phyloP scores from a whole-genome alignment of 140 eudicot genomes.

The Flaveria floridana region DNA sequence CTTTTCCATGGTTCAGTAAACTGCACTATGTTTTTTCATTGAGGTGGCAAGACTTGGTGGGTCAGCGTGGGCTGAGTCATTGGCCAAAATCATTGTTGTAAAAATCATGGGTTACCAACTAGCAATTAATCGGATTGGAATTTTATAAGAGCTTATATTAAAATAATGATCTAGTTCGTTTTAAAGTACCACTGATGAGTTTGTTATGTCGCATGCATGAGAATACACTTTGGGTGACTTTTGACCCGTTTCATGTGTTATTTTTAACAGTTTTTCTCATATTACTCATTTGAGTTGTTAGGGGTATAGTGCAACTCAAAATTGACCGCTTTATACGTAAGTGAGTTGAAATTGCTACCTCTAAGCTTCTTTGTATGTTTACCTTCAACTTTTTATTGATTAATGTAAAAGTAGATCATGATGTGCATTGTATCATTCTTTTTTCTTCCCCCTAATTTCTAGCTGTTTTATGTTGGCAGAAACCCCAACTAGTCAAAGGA shows the following conservation, averaged over 20 bases:
- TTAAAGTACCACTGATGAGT: background rate
- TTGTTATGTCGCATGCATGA: background rate
- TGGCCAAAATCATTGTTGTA: background rate
- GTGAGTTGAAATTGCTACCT: background rate
- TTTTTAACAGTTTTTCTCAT: too few relatives aligned
- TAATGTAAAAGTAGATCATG: background rate
- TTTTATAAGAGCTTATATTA: background rate
- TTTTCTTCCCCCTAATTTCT: background rate
- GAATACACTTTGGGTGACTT: background rate
- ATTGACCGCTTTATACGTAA: background rate
- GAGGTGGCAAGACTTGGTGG: background rate
- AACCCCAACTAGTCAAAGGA: slow-evolving; percentile 92
- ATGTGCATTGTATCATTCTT: background rate
- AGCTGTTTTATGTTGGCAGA: slow-evolving; percentile 35
- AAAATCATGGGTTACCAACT: too few relatives aligned
- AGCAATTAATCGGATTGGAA: too few relatives aligned
- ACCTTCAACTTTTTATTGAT: background rate
- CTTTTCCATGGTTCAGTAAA: background rate
- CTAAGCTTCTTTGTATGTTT: background rate
- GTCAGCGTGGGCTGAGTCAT: background rate
- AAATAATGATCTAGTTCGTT: background rate
- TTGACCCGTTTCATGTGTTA: background rate
- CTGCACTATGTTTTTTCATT: background rate
- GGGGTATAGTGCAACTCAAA: background rate
- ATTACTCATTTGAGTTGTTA: background rate